Conservation (phyloP, 352 stramenopile genomes). For the Pythium aphanidermatum region DNA sequence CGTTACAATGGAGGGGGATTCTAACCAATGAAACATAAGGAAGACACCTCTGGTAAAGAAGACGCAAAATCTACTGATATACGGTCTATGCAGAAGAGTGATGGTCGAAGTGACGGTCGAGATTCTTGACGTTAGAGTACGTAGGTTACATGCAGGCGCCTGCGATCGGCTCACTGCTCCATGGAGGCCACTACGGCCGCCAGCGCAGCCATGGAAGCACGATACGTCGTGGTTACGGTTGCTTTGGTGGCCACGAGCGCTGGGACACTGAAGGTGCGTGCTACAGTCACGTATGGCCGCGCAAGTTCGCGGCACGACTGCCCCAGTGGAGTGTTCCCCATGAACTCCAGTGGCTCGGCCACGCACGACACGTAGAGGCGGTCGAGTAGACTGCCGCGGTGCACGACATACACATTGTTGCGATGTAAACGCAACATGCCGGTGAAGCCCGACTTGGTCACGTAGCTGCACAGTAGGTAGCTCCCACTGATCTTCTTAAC, state of each 20-base stretch:
- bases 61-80: too few species aligned
- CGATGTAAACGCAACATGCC: constrained; percentile 56
- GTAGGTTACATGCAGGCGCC: too few species aligned
- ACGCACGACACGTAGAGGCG: constrained; percentile 63
- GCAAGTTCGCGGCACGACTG: constrained; percentile 44
- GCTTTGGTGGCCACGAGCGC: constrained; percentile 56
- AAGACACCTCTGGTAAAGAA: too few species aligned
- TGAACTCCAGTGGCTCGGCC: constrained; percentile 66
- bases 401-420: constrained; percentile 73
- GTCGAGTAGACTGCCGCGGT: constrained; percentile 64
- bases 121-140: too few species aligned
- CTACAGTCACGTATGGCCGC: constrained; percentile 62
- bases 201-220: constrained; percentile 59
- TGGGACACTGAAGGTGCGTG: constrained; percentile 59
- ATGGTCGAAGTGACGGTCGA: too few species aligned
- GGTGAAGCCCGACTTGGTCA: constrained; percentile 60
- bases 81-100: too few species aligned
- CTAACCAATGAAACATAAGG: too few species aligned
- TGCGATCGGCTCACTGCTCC: constrained; percentile 29
- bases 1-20: too few species aligned
- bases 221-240: constrained; percentile 68
- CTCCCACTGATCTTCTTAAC: constrained; percentile 80
- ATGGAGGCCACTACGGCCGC: constrained; percentile 50
- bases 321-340: constrained; percentile 56
- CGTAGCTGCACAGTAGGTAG: constrained; percentile 69